Evolutionary conservation across 768 basidiomycete species (phyloP), one percentile per base, ranked within the genome.

Genomic region (Termitomyces sp.): DNA sequence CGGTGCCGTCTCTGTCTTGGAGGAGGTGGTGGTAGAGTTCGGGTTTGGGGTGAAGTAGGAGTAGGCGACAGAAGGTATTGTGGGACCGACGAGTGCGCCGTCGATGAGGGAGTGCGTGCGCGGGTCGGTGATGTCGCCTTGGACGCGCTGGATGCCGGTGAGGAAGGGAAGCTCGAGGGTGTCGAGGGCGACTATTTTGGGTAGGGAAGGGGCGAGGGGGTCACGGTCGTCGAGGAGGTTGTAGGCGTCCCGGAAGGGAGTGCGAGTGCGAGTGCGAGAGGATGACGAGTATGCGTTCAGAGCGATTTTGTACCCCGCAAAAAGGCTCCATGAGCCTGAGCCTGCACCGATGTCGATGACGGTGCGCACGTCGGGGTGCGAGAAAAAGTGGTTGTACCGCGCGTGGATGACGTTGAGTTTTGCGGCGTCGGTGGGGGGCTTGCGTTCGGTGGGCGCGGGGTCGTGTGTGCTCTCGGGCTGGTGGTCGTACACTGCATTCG

Each of bases 51-150:
- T 28, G 28, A 4, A 28, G 28, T 28, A 4, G 28, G 28, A 28
- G 7, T 16, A 28, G 15, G 24, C 9, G 6, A 18, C 20, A 9
- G 7, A 33, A 20, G 57, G n/a, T 2, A 15, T 0, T 2, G 20
- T 12, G 24, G 18, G 32, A 4, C 40, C 44, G 36, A 16, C 2
- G 15, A 79, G 68, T 20, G 76, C 61, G 11, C 69, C 66, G 18
- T 74, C 75, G 24, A 94, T 74, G 20, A 75, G 69, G 2, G 61
- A 55, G 36, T 79, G 79, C 0, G 88, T 83, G 22, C 75, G 70
- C 0, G 83, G 77, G 1, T 79, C 63, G 49, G 96, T 80, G 62
- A 97, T 96, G 74, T 96, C 89, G 50, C 84, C 89, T 68, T 89
- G 85, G 39, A 98, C 66, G 24, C 86, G 79, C 32, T 84, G 76